Evolutionary conservation across 257 asterid species (phyloP), one percentile per base, ranked within the genome.

Genomic region (Solanum sejunctum): DNA sequence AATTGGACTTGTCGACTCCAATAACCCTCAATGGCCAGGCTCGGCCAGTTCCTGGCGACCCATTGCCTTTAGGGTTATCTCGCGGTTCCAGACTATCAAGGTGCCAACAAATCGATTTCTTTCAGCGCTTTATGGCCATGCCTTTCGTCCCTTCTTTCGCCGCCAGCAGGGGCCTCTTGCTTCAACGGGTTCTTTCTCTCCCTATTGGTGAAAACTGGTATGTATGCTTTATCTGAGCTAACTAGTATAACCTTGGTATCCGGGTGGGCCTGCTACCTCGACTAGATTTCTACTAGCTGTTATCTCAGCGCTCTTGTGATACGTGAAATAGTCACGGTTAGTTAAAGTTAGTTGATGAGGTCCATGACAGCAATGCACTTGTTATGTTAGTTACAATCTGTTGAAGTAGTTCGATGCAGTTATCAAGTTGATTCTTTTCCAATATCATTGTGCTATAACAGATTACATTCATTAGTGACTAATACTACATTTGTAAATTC

Each of bases 61-160:
- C 90, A 54, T 86, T 93, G 11, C 97, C 97, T 1, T 81, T 95
- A 84, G 98, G 98, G 4, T 21, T 92, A 83, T 88, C 92, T 57
- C 94, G 98, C 21, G 98, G 98, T 3, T 60, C 84, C 21, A 85
- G 88, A 79, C 92, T 95, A 12, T 92, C 98, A 36, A 94, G 98
- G 39, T 93, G 91, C 73, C 91, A 85, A 81, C 98, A 93, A 88
- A 85, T 91, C 26, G 96, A 95, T 89, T 95, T 95, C 95, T 89
- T 95, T 86, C 98, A 95, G 91, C 95, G 95, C 9, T 95, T 95
- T 88, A 95, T 95, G 97, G 90, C 94, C n/a, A 84, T 86, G 88
- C 98, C 98, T 47, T 88, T 93, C 41, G 88, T 95, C 84, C 98
- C 98, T 63, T 89, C 95, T 12, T 90, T 88, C 80, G 80, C 94